Conservation (phyloP, 768 basidiomycete species). For the Hemileccinum impolitum region DNA sequence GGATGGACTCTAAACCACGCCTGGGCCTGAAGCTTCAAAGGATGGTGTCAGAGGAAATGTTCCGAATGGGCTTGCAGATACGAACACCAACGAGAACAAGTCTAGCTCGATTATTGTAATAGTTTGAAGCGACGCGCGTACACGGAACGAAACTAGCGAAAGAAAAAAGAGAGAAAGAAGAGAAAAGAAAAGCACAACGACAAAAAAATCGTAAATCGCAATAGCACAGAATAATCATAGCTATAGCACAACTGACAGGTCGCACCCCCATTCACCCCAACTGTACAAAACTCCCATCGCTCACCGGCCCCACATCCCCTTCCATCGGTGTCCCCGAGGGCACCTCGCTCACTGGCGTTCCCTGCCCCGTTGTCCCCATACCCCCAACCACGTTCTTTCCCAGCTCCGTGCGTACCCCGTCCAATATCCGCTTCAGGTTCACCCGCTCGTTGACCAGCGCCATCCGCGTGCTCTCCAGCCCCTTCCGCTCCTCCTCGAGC, state of each 20-base stretch:
- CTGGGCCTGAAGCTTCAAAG: too few species aligned
- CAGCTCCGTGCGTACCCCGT: conserved; percentile 62
- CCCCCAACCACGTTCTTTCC: conserved; percentile 45
- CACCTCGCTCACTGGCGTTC: conserved; percentile 54
- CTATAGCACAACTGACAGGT: background rate
- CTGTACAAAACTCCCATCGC: conserved; percentile 53
- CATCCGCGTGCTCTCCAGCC: conserved; percentile 79
- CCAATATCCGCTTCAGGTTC: conserved; percentile 67
- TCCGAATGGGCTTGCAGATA: too few species aligned
- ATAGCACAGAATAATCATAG: conserved; percentile 29
- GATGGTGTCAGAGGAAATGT: too few species aligned
- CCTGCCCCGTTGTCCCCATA: conserved; percentile 60
- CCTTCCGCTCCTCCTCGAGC: conserved; percentile 85
- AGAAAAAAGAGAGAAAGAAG: background rate
- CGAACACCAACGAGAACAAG: background rate
- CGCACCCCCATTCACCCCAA: conserved; percentile 30
- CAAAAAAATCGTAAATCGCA: conserved; percentile 11
- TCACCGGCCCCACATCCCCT: conserved; percentile 52
- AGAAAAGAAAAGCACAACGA: background rate
- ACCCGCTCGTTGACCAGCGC: conserved; percentile 77
- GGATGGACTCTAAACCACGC: too few species aligned
- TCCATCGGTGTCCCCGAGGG: conserved; percentile 42
- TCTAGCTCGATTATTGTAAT: conserved; percentile 4
- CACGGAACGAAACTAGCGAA: conserved; percentile 2
- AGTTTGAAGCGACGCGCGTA: conserved; percentile 1